A percentile compares a stretch with the other conserved stretches of the same genome.
Conservation (phyloP, 176 grass and related monocot genomes). For the Alloteropsis semialata region DNA sequence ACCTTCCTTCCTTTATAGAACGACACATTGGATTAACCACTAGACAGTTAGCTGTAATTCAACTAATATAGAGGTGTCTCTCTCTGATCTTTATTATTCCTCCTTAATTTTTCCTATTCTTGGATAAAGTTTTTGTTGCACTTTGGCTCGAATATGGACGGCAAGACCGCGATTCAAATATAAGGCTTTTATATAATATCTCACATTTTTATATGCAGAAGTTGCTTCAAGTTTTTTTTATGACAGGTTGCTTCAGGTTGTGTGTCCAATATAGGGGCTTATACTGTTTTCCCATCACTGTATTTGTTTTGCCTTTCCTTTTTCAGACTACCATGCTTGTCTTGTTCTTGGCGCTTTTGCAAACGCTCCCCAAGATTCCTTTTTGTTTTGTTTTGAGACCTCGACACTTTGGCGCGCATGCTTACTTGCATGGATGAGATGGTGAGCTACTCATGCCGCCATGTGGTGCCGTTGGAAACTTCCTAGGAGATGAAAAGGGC, state of each 20-base stretch:
- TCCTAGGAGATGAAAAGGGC: neutral
- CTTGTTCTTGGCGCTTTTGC: conserved; percentile 8
- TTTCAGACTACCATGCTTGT: neutral
- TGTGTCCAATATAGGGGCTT: no score
- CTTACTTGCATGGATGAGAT: no score
- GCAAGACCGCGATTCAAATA: neutral
- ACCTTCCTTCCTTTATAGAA: neutral
- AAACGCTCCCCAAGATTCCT: conserved; percentile 34
- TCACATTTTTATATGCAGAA: no score
- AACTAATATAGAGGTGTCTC: neutral
- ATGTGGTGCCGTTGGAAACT: conserved; percentile 36
- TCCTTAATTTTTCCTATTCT: neutral
- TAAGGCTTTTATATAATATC: neutral
- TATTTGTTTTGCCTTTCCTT: neutral
- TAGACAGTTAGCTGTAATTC: neutral
- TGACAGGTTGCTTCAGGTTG: no score
- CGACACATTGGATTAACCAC: neutral
- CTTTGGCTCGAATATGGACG: neutral
- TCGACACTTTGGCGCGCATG: conserved; percentile 10
- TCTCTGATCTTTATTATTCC: neutral
- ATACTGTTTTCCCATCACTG: neutral
- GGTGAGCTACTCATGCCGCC: conserved; percentile 7
- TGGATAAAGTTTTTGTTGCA: neutral
- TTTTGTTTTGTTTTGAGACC: conserved; percentile 41
- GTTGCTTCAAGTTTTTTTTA: no score